phyloP scores from a whole-genome alignment of 2,329 filamentous ascomycete genomes.

The Emergomyces orientalis region DNA sequence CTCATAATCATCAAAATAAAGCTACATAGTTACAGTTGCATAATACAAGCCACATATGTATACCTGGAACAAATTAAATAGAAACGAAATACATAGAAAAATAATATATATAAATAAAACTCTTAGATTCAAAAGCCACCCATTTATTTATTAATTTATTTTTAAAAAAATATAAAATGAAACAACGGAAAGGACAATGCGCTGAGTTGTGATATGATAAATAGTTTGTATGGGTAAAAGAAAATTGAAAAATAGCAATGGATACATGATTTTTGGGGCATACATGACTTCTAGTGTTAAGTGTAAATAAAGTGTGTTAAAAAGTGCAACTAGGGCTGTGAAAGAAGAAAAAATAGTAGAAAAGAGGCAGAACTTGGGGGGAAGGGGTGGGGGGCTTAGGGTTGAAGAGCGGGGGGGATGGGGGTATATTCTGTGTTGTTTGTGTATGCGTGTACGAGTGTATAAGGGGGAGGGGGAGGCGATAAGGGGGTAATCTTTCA shows the following conservation, averaged over 20 bases:
- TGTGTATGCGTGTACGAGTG: not conserved
- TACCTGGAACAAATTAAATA: not conserved
- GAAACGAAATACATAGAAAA: not conserved
- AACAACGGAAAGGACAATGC: not conserved
- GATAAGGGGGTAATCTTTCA: conserved; percentile 15
- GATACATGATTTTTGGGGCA: conserved; percentile 37
- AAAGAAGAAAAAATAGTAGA: conserved; percentile 12
- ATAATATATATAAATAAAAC: not conserved
- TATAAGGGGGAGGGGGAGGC: not conserved
- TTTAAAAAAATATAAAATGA: conserved; percentile 2
- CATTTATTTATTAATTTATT: conserved; percentile 3
- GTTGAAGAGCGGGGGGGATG: too few species aligned
- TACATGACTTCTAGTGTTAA: conserved; percentile 28
- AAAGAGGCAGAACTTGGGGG: not conserved
- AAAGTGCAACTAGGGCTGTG: conserved; percentile 15
- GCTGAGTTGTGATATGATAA: conserved; percentile 15
- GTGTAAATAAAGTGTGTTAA: conserved; percentile 18
- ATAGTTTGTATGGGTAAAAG: not conserved
- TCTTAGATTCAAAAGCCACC: conserved; percentile 5
- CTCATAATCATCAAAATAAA: not conserved
- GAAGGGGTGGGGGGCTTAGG: conserved; percentile 10
- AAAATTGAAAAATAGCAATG: conserved; percentile 12
- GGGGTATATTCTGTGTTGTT: not conserved
- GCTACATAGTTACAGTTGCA: not conserved
- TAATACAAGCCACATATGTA: not conserved